phyloP scores from a whole-genome alignment of 441 rosid genomes.

The Eruca vesicaria region DNA sequence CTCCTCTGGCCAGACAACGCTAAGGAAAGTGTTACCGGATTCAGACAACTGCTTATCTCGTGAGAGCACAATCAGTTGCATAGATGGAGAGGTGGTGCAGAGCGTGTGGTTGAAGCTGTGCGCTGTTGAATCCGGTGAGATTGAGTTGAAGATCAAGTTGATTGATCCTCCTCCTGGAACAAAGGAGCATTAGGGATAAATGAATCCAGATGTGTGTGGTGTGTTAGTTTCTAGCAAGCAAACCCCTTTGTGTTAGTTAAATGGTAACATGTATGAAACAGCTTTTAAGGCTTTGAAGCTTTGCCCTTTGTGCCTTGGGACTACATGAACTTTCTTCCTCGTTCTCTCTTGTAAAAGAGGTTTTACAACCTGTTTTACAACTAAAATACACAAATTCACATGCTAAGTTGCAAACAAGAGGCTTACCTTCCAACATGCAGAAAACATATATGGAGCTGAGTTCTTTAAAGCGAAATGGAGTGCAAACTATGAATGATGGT shows the following conservation, averaged over 20 bases:
- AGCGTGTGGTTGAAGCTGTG: slow-evolving; percentile 82
- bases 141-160: slow-evolving; percentile 76
- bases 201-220: not conserved
- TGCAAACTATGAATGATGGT: no score
- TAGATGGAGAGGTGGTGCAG: slow-evolving; percentile 85
- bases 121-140: slow-evolving; percentile 92
- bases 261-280: slow-evolving; percentile 5
- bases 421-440: slow-evolving; percentile 92
- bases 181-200: not conserved
- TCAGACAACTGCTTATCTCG: slow-evolving; percentile 73
- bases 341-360: slow-evolving; percentile 96
- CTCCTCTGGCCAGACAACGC: slow-evolving; percentile 69
- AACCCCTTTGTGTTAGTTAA: slow-evolving; percentile 2
- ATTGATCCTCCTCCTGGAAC: slow-evolving; percentile 45
- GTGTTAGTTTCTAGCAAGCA: slow-evolving; percentile 14
- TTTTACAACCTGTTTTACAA: slow-evolving; percentile 67
- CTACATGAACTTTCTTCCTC: slow-evolving; percentile 74
- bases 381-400: not conserved
- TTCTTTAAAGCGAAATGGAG: no score
- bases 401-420: not conserved
- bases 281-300: not conserved
- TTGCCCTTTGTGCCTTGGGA: no score
- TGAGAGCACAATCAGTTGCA: slow-evolving; percentile 77
- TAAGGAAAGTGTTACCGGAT: slow-evolving; percentile 81
- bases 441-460: slow-evolving; percentile 79